Evolutionary conservation across 192 early-diverging fungal genomes (phyloP).

Genomic region (Coemansia sp.): DNA sequence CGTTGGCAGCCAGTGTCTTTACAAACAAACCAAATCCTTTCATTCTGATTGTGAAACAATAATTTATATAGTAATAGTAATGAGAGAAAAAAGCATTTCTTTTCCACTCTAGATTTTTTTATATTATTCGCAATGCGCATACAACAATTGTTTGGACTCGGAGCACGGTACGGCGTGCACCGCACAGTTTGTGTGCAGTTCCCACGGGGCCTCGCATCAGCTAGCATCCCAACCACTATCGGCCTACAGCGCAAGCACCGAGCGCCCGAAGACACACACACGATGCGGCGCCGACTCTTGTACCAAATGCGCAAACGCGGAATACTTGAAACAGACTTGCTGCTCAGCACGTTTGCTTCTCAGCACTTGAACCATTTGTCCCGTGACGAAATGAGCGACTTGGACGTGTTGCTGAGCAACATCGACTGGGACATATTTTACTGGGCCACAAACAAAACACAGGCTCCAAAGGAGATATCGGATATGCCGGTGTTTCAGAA

Average conservation of each 20-base stretch:
- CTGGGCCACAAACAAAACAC: slow-evolving; percentile 75
- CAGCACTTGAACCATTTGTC: slow-evolving; percentile 59
- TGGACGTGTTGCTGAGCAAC: slow-evolving; percentile 80
- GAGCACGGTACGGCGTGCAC: neutral
- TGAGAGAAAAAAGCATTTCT: neutral
- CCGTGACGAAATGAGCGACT: slow-evolving; percentile 64
- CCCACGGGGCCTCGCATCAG: too few species aligned
- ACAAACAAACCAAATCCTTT: slow-evolving; percentile 26
- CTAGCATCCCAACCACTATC: too few species aligned
- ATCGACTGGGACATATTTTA: slow-evolving; percentile 98
- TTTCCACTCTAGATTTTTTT: neutral
- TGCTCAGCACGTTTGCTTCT: slow-evolving; percentile 85
- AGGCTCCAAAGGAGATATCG: slow-evolving; percentile 56
- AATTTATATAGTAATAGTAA: neutral
- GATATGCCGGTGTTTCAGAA: slow-evolving; percentile 58
- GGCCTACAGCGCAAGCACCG: slow-evolving; percentile 55
- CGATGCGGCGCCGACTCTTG: slow-evolving; percentile 76
- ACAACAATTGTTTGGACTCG: neutral
- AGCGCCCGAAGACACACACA: slow-evolving; percentile 63
- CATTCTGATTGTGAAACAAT: slow-evolving; percentile 1
- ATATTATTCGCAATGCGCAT: neutral
- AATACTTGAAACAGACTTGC: slow-evolving; percentile 89
- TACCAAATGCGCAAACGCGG: slow-evolving; percentile 91
- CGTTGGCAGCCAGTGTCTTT: slow-evolving; percentile 25
- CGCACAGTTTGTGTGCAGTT: neutral